Base-by-base conservation (phyloP, 331 rosid genomes). In the Arachis monticola region DNA sequence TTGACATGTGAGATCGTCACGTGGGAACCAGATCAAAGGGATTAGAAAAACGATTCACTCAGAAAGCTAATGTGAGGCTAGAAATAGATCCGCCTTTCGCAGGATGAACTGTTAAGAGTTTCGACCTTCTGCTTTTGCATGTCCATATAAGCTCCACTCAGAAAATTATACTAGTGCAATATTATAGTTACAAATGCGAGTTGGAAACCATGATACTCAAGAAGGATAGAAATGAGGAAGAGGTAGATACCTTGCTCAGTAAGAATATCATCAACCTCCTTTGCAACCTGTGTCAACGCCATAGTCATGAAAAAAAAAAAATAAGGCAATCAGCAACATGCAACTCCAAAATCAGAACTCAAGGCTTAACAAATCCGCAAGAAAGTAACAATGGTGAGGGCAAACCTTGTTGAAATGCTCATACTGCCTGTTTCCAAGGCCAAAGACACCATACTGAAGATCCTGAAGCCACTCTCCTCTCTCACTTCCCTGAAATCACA, bases 321-420 rank as follows among this genome's bases (percentile, higher is more conserved):
- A 60, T 46, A 76, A 64, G 57, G 53, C 27, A 70, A 70, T 53
- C 9, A 65, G 60, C 10, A 74, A 69, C 61, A 27, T 47, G 75
- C 44, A 69, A 82, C 60, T 13, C 1, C 10, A 46, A 1, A 7
- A n/a, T 52, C 77, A 17, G 22, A 17, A 48, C 51, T 60, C 46
- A 45, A 78, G 58, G 41, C 79, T 51, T 41, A 64, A 51, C 5
- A 80, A 71, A 72, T 60, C 64, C 60, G 77, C 55, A 60, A 60
- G 17, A 58, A 30, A 57, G 40, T 10, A 78, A 10, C 62, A 56
- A 52, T 40, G 12, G 9, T 17, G 62, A 48, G 60, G 14, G 45
- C 86, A 80, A 69, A 93, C 99, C 98, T 95, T 95, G 41, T 95
- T 95, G 86, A 95, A 95, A 85, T 95, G 98, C 83, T 95, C 99